Conservation (phyloP, 352 stramenopile genomes). For the Pythium biforme region DNA sequence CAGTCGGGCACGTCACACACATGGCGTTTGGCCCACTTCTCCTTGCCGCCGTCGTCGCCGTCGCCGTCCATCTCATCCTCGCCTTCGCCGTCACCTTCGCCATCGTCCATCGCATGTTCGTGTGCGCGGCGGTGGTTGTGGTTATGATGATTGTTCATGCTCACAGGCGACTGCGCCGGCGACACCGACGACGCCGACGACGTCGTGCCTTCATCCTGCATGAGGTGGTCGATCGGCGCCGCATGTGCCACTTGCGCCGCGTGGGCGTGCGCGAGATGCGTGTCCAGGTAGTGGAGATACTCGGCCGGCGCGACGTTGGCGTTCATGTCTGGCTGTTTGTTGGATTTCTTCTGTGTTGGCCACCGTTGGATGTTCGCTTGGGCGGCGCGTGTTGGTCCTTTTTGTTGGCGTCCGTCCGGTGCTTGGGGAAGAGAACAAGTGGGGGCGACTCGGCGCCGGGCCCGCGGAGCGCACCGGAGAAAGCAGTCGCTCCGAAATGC, state of each 20-base stretch:
- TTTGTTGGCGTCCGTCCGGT: conserved; percentile 11
- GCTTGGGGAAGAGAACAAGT: conserved; percentile 13
- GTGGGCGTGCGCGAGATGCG: conserved; percentile 8
- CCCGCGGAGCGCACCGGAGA: no score
- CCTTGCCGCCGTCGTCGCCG: conserved; percentile 19
- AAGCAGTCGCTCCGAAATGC: not conserved
- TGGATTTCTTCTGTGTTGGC: not conserved
- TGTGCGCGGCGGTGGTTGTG: not conserved
- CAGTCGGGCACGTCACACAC: conserved; percentile 64
- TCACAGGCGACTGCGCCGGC: conserved; percentile 19
- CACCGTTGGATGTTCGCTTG: not conserved
- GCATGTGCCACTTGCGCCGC: not conserved
- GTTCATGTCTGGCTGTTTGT: conserved; percentile 15
- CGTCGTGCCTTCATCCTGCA: conserved; percentile 28
- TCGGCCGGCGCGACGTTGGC: conserved; percentile 19
- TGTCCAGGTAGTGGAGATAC: conserved; percentile 28
- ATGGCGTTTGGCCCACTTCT: conserved; percentile 76
- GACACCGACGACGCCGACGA: conserved; percentile 27
- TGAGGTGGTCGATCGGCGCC: conserved; percentile 13
- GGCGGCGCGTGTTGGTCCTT: not conserved
- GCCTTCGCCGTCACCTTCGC: conserved; percentile 8
- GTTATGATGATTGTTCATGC: no score
- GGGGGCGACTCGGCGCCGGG: not conserved
- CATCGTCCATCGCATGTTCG: not conserved
- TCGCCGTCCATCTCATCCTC: conserved; percentile 19